phyloP scores from a whole-genome alignment of 768 basidiomycete genomes.

The Mycena kentingensis region DNA sequence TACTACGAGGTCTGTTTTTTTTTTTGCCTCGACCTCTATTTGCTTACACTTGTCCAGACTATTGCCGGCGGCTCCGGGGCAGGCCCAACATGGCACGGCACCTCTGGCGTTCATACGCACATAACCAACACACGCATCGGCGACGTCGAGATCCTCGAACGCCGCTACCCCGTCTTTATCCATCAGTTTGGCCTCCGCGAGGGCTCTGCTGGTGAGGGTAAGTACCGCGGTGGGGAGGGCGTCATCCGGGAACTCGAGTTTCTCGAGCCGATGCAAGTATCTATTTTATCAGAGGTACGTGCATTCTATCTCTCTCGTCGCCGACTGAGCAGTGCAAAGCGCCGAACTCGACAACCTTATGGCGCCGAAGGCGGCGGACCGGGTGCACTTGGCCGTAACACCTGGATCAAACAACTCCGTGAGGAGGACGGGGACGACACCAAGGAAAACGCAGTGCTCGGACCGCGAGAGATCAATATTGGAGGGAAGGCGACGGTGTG shows the following conservation, averaged over 20 bases:
- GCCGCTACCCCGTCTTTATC: conserved; percentile 89
- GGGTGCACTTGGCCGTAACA: conserved; percentile 74
- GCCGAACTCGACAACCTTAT: conserved; percentile 84
- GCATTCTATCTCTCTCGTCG: not conserved
- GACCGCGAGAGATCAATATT: conserved; percentile 72
- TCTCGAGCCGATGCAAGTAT: conserved; percentile 79
- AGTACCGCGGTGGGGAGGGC: conserved; percentile 82
- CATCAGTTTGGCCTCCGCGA: conserved; percentile 78
- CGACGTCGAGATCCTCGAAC: conserved; percentile 91
- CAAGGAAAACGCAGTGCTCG: conserved; percentile 35
- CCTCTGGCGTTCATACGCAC: conserved; percentile 91
- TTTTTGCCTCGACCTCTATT: conserved; percentile 4
- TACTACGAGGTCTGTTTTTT: conserved; percentile 69
- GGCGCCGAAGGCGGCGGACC: conserved; percentile 80
- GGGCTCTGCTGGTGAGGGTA: conserved; percentile 70
- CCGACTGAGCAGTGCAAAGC: conserved; percentile 40
- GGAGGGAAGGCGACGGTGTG: conserved; percentile 85
- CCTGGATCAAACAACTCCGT: conserved; percentile 80
- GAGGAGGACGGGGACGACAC: conserved; percentile 67
- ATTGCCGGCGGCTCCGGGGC: conserved; percentile 95
- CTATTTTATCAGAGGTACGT: conserved; percentile 79
- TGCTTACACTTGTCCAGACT: conserved; percentile 53
- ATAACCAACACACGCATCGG: conserved; percentile 93
- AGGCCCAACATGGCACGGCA: conserved; percentile 87
- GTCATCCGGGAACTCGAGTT: conserved; percentile 84